These are phyloP conservation scores for Davidsoniella virescens DNA, from an alignment of 2,329 filamentous ascomycete species.

Conservation along the genomic window DNA sequence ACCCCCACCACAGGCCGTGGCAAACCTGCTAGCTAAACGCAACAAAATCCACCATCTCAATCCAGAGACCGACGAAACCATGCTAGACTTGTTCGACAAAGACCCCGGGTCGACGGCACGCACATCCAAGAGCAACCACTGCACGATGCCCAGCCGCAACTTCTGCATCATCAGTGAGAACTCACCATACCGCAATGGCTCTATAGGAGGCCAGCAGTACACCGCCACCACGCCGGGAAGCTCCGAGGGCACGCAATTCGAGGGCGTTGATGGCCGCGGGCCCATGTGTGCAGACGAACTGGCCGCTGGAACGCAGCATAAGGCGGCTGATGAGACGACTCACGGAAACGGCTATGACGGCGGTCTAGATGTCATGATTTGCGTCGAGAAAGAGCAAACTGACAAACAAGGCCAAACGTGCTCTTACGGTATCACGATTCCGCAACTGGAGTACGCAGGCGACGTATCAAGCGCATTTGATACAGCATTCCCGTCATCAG, in stretches of 20 bases:
- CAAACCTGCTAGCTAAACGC: slow-evolving; percentile 75
- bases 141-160: slow-evolving; percentile 85
- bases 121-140: slow-evolving; percentile 58
- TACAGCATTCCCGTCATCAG: slow-evolving; percentile 11
- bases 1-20: slow-evolving; percentile 72
- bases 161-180: slow-evolving; percentile 87
- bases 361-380: slow-evolving; percentile 65
- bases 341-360: slow-evolving; percentile 40
- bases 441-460: slow-evolving; percentile 36
- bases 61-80: slow-evolving; percentile 69
- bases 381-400: slow-evolving; percentile 74
- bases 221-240: slow-evolving; percentile 9
- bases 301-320: slow-evolving; percentile 62
- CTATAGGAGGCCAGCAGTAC: neutral
- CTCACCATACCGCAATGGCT: slow-evolving; percentile 36
- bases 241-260: slow-evolving; percentile 18
- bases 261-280: slow-evolving; percentile 47
- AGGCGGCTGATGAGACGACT: slow-evolving; percentile 44
- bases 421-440: slow-evolving; percentile 76
- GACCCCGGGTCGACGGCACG: slow-evolving; percentile 68
- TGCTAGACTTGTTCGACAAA: slow-evolving; percentile 81
- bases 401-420: slow-evolving; percentile 66
- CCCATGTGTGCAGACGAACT: slow-evolving; percentile 62
- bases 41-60: slow-evolving; percentile 67
- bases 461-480: slow-evolving; percentile 15